Base-by-base conservation (phyloP, 164 flowering plant species). In the Tetracentron sinense region DNA sequence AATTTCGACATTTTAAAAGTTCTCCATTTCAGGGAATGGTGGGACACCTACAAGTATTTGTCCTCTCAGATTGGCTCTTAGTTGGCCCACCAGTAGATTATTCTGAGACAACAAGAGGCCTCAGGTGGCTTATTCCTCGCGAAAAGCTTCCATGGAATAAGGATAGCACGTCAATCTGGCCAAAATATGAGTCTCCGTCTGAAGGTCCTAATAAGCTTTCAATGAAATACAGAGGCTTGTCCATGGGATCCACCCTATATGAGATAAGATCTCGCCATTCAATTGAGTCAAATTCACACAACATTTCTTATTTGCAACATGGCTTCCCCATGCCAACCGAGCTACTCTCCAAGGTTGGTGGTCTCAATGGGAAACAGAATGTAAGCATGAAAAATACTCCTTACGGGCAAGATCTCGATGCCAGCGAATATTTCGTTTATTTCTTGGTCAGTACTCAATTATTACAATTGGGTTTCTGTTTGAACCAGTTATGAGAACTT, bases 31-130 rank as follows among this genome's bases (percentile, higher is more conserved):
- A 85, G 85, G 87, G 87, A 54, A 78, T 80, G 75, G 62, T 77
- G 12, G 87, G 90, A 54, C 87, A 85, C 61, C 72, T 80, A 22
- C 87, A 83, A 71, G 82, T 78, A 31, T 78, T 81, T 70, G 84
- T 73, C 62, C 74, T 85, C 42, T 77, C 85, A 30, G 77, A 77
- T 27, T 75, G 90, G 83, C 56, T 83, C 67, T 69, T 77, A 26
- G 59, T 60, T 48, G 60, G 56, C 35, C 66, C 70, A 50, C 83
- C 87, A 22, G 49, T 68, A 50, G 83, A 75, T 59, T 83, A 79
- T 72, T 81, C 78, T 29, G 85, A 83, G 77, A 85, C 85, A 50
- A 71, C 74, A 26, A 78, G 71, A 74, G 84, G 90, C 52, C 85
- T 85, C 10, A 74, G 78, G 61, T 85, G 87, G 90, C 76, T 83